Conservation (phyloP, 2,329 filamentous ascomycete genomes). For the Dactylellina haptotyla region DNA sequence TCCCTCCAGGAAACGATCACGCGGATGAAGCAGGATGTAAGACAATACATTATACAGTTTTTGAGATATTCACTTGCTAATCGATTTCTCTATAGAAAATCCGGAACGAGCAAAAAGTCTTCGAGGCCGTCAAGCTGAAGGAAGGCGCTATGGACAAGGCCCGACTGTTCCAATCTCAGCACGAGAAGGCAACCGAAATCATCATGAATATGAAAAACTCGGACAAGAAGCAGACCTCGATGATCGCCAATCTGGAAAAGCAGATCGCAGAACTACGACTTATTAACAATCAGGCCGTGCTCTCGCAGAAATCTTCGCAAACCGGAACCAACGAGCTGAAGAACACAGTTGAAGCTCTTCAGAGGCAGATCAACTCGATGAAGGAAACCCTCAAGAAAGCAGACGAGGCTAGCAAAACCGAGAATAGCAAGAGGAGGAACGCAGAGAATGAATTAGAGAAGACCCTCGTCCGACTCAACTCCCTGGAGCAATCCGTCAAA, state of each 20-base stretch:
- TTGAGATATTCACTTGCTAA: conserved; percentile 52
- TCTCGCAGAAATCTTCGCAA: conserved; percentile 80
- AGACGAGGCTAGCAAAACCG: conserved; percentile 74
- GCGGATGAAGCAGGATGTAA: conserved; percentile 71
- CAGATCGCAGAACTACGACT: conserved; percentile 85
- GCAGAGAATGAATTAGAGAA: conserved; percentile 79
- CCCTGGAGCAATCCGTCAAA: conserved; percentile 83
- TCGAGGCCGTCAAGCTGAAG: conserved; percentile 92
- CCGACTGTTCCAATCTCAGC: conserved; percentile 80
- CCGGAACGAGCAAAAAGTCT: conserved; percentile 98
- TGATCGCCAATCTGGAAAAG: conserved; percentile 87
- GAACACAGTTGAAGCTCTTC: conserved; percentile 76
- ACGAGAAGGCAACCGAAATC: conserved; percentile 89
- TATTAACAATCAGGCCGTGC: conserved; percentile 74
- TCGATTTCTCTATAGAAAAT: conserved; percentile 83
- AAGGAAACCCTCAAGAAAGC: conserved; percentile 78
- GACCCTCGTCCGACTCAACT: conserved; percentile 78
- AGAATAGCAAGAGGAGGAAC: conserved; percentile 71
- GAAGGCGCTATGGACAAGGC: conserved; percentile 85
- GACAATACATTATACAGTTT: background rate
- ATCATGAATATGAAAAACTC: conserved; percentile 92
- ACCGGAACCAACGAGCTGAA: conserved; percentile 75
- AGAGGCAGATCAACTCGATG: conserved; percentile 79
- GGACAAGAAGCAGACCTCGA: conserved; percentile 77
- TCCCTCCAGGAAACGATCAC: conserved; percentile 67